phyloP scores from a whole-genome alignment of 495 filamentous ascomycete genomes.

The Penicillium argentinense region DNA sequence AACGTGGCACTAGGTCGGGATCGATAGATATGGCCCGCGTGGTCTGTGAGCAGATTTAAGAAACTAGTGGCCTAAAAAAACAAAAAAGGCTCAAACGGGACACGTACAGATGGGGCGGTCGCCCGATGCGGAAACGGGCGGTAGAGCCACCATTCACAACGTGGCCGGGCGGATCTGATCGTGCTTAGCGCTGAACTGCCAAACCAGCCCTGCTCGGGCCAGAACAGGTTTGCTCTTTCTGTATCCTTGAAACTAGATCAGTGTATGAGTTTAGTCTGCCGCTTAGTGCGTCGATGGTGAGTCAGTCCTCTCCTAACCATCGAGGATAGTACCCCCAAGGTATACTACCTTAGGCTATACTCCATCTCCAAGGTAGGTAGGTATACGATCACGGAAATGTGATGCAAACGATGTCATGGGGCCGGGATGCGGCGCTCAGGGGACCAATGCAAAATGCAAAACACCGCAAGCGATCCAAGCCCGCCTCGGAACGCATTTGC shows the following conservation, averaged over 20 bases:
- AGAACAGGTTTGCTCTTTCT: slow-evolving; percentile 15
- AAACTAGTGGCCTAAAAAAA: slow-evolving; percentile 1
- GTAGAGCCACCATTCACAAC: slow-evolving; percentile 35
- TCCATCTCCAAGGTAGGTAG: not conserved
- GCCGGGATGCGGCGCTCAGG: slow-evolving; percentile 10
- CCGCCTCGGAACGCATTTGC: slow-evolving; percentile 22
- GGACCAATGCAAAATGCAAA: slow-evolving; percentile 20
- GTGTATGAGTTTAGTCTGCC: no score
- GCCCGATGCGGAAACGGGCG: slow-evolving; percentile 19
- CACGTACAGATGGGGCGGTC: not conserved
- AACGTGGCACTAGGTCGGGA: slow-evolving; percentile 5
- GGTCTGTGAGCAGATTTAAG: slow-evolving; percentile 11
- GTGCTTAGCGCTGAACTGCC: slow-evolving; percentile 30
- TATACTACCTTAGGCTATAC: no score
- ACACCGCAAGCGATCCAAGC: slow-evolving; percentile 16
- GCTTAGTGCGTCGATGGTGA: slow-evolving; percentile 1
- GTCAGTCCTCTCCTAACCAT: not conserved
- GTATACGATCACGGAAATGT: no score
- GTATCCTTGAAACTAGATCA: no score
- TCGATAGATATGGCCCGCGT: slow-evolving; percentile 11
- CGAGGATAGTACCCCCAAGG: no score
- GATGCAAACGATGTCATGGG: slow-evolving; percentile 12
- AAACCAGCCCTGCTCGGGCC: slow-evolving; percentile 11
- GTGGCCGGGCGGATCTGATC: slow-evolving; percentile 36
- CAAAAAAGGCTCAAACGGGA: slow-evolving; percentile 5